phyloP scores from a whole-genome alignment of 768 basidiomycete species.

The Chalciporus piperatus region DNA sequence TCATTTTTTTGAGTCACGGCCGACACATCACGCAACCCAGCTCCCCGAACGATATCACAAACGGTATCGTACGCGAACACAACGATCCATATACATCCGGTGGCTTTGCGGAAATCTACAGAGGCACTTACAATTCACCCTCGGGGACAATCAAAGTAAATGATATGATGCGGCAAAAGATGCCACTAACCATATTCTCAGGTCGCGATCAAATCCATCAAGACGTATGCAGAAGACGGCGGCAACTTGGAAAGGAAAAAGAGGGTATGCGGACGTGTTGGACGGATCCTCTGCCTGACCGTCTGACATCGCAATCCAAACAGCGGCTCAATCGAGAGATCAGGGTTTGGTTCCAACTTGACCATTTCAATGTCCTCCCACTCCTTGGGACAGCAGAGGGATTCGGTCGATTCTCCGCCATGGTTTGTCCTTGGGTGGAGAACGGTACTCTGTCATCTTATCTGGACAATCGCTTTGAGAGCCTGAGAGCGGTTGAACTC shows the following conservation, averaged over 20 bases:
- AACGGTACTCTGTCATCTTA: slow-evolving; percentile 23
- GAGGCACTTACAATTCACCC: slow-evolving; percentile 9
- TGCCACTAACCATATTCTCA: neutral
- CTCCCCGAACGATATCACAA: slow-evolving; percentile 8
- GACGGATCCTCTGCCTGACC: neutral
- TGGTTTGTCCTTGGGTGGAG: slow-evolving; percentile 28
- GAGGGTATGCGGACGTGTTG: neutral
- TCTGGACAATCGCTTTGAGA: slow-evolving; percentile 10
- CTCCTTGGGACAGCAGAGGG: slow-evolving; percentile 21
- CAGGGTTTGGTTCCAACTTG: slow-evolving; percentile 23
- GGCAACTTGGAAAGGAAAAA: slow-evolving; percentile 7
- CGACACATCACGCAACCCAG: neutral
- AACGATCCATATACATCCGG: slow-evolving; percentile 14
- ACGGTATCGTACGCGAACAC: slow-evolving; percentile 5
- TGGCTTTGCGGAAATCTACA: slow-evolving; percentile 18
- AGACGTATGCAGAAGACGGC: slow-evolving; percentile 1
- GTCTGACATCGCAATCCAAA: too few relatives aligned
- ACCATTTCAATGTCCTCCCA: slow-evolving; percentile 23
- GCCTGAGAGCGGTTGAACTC: slow-evolving; percentile 1
- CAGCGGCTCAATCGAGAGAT: slow-evolving; percentile 26
- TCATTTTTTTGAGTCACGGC: neutral
- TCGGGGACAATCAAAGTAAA: slow-evolving; percentile 2
- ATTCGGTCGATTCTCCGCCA: slow-evolving; percentile 25
- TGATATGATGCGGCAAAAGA: neutral
- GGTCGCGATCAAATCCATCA: slow-evolving; percentile 7